Evolutionary conservation across 139 green algal genomes (phyloP), one percentile per base, ranked within the genome.

Genomic region (Raphidocelis subcapitata): DNA sequence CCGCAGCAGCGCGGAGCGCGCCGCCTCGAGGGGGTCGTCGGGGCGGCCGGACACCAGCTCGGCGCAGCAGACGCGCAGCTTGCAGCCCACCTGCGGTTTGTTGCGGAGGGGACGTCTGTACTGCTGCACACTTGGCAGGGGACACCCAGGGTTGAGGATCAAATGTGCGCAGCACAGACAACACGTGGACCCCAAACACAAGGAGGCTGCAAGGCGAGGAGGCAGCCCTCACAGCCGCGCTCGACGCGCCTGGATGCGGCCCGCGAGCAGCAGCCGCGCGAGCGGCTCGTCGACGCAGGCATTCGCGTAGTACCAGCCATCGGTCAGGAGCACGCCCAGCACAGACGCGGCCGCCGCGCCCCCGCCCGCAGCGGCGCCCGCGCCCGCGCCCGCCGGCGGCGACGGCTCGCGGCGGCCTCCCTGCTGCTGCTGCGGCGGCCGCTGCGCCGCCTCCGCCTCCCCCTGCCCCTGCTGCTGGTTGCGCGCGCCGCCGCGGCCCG

Each of bases 231-330:
- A 46, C 8, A 44, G 29, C 52, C 33, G 32, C 49, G 8, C 41
- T 31, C 2, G 32, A 0, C 76, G 32, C 37, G 80, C 84, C 79
- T 73, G 49, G n/a, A 83, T 35, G 20, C 63, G 65, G 28, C 82
- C 79, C 2, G 1, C 0, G 0, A 65, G 1, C 18, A 84, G 60
- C 59, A 86, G 69, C 55, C 51, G 41, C 15, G 72, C 61, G 26
- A 94, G 76, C 0, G 63, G 61, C 1, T 37, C 66, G 74, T 94
- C 89, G 23, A 88, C 51, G 0, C 31, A 21, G 0, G 81, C 87
- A 0, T 67, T 67, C 0, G 92, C 72, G 35, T 66, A 65, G 79
- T 94, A 94, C 88, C 88, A 94, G 3, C 89, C 89, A 67, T 94
- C 89, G 16, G 74, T 94, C 3, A 94, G 76, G 72, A 89, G 75